phyloP scores from a whole-genome alignment of 192 early-diverging fungal genomes.

The Rhizoclosmatium globosum region DNA sequence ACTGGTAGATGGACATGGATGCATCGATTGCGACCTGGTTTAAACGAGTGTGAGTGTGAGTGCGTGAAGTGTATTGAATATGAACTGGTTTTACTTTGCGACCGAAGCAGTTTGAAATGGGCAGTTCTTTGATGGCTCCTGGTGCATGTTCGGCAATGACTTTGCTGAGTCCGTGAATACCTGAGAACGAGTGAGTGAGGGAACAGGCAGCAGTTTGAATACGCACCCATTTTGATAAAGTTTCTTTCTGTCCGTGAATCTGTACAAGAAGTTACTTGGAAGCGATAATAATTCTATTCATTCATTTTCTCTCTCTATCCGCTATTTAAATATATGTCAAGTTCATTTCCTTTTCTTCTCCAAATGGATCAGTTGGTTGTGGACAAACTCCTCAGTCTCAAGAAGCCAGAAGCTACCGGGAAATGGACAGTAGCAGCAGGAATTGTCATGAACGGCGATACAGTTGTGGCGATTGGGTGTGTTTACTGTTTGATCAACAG shows the following conservation, averaged over 20 bases:
- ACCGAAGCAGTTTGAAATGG: constrained; percentile 19
- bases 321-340: too few species aligned
- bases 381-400: background rate
- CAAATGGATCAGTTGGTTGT: background rate
- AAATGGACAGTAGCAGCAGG: constrained; percentile 9
- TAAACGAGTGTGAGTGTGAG: constrained; percentile 76
- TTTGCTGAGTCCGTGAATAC: constrained; percentile 76
- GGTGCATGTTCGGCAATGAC: constrained; percentile 93
- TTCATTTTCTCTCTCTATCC: too few species aligned
- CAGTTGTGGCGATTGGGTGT: constrained; percentile 21
- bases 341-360: background rate
- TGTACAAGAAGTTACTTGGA: background rate
- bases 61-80: background rate
- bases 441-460: background rate
- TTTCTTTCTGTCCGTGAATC: background rate
- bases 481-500: background rate
- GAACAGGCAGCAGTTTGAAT: background rate
- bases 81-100: background rate
- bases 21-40: constrained; percentile 95
- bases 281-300: background rate
- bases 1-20: constrained; percentile 98
- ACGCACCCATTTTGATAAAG: constrained; percentile 1
- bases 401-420: background rate
- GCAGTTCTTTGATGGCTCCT: constrained; percentile 75
- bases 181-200: background rate